Evolutionary conservation across 1,139 yeast genomes (phyloP).

Genomic region (Pichia sp.): DNA sequence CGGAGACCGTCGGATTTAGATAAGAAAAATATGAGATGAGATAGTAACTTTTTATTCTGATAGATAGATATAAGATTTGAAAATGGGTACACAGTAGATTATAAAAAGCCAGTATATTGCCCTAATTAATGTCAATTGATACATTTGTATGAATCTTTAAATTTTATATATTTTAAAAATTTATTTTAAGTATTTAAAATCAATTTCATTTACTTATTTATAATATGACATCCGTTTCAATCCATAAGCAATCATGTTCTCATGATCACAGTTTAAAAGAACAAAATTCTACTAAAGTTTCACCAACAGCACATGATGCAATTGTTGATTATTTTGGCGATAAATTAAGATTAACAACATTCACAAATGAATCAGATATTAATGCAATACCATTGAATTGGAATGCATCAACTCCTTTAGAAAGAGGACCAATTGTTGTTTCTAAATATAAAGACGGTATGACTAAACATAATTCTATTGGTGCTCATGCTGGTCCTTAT

Average conservation of each 20-base stretch:
- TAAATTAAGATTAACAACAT: slow-evolving; percentile 42
- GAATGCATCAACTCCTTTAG: slow-evolving; percentile 41
- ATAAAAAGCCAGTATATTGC: no score
- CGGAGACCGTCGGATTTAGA: slow-evolving; percentile 3
- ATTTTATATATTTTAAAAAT: no score
- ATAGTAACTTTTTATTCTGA: no score
- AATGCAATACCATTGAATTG: slow-evolving; percentile 44
- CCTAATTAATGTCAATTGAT: no score
- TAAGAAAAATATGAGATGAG: background rate
- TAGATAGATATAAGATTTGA: no score
- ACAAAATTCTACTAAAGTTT: slow-evolving; percentile 2
- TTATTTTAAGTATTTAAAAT: background rate
- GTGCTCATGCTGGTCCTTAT: slow-evolving; percentile 58
- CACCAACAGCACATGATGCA: slow-evolving; percentile 16
- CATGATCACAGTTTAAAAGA: slow-evolving; percentile 14
- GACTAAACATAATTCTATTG: slow-evolving; percentile 44
- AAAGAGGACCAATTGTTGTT: slow-evolving; percentile 55
- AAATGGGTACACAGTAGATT: no score
- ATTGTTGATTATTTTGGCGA: slow-evolving; percentile 30
- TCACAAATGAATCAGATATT: slow-evolving; percentile 42
- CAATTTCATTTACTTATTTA: background rate
- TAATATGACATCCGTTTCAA: slow-evolving; percentile 5
- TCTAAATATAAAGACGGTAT: slow-evolving; percentile 45
- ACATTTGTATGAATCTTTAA: no score
- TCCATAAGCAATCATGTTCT: background rate